These are phyloP conservation scores for Tulasnella sp. DNA, from an alignment of 768 basidiomycete genomes.

Conservation along the genomic window DNA sequence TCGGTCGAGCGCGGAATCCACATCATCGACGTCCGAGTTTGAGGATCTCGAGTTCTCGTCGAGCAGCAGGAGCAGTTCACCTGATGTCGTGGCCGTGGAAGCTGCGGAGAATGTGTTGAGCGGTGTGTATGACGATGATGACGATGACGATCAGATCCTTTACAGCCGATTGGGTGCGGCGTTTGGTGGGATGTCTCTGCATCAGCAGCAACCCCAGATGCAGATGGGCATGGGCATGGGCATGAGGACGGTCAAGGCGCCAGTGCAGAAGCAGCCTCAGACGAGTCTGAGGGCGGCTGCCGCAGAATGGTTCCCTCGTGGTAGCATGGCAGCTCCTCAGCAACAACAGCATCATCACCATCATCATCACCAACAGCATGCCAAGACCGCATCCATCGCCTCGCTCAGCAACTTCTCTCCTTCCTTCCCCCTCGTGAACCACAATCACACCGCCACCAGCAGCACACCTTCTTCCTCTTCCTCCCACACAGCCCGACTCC, in stretches of 20 bases:
- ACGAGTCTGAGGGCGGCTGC: constrained; percentile 2
- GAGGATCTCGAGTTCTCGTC: neutral
- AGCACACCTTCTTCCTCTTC: neutral
- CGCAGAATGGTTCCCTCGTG: constrained; percentile 4
- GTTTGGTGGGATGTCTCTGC: no score
- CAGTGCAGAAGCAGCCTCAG: neutral
- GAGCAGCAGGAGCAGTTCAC: constrained; percentile 2
- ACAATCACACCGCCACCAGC: constrained; percentile 1
- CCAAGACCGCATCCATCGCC: constrained; percentile 3
- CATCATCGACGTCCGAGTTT: constrained; percentile 5
- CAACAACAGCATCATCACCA: no score
- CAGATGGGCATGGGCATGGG: no score
- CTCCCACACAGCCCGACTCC: neutral
- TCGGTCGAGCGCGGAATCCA: constrained; percentile 12
- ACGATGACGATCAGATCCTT: constrained; percentile 1
- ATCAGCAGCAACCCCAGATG: no score
- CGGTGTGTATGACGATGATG: neutral
- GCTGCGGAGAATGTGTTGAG: constrained; percentile 14
- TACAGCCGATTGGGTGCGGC: neutral
- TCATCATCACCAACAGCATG: constrained; percentile 4
- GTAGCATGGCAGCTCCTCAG: neutral
- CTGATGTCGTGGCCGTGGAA: constrained; percentile 7
- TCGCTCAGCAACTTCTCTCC: neutral
- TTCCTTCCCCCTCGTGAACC: neutral
- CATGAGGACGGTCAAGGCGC: neutral